These are phyloP conservation scores for Irineochytrium annulatum DNA, from an alignment of 192 early-diverging fungal species.

Conservation along the genomic window DNA sequence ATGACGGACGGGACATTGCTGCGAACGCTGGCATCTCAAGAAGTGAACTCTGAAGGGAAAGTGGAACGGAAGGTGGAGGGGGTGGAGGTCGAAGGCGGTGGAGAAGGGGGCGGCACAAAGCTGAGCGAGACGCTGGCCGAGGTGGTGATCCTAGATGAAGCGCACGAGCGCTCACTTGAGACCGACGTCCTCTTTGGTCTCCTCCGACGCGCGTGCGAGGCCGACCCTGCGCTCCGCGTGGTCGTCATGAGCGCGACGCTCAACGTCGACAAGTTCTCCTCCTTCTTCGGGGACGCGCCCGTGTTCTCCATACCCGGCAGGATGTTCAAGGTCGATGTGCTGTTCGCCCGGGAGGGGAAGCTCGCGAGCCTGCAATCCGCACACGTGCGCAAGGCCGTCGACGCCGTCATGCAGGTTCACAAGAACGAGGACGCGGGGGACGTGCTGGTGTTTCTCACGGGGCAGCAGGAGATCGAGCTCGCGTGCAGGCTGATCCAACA, in stretches of 20 bases:
- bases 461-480: constrained; percentile 57
- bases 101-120: too few species aligned
- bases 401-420: constrained; percentile 59
- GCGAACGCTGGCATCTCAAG: constrained; percentile 2
- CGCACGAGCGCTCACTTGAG: constrained; percentile 58
- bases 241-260: constrained; percentile 79
- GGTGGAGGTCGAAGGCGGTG: too few species aligned
- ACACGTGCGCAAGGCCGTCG: constrained; percentile 37
- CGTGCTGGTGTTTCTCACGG: constrained; percentile 56
- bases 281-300: constrained; percentile 75
- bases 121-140: constrained; percentile 7
- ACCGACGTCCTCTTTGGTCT: constrained; percentile 56
- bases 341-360: constrained; percentile 54
- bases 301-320: constrained; percentile 71
- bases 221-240: constrained; percentile 36
- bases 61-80: too few species aligned
- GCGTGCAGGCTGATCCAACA: constrained; percentile 53
- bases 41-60: constrained; percentile 21
- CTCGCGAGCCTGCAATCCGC: constrained; percentile 33
- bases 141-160: constrained; percentile 51
- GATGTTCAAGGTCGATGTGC: constrained; percentile 48
- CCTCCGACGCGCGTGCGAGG: constrained; percentile 25
- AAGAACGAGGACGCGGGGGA: constrained; percentile 42
- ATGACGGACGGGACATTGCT: constrained; percentile 58
- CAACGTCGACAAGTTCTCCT: constrained; percentile 75